Conservation (phyloP, 2,329 filamentous ascomycete genomes). For the Emericellopsis cladophorae region DNA sequence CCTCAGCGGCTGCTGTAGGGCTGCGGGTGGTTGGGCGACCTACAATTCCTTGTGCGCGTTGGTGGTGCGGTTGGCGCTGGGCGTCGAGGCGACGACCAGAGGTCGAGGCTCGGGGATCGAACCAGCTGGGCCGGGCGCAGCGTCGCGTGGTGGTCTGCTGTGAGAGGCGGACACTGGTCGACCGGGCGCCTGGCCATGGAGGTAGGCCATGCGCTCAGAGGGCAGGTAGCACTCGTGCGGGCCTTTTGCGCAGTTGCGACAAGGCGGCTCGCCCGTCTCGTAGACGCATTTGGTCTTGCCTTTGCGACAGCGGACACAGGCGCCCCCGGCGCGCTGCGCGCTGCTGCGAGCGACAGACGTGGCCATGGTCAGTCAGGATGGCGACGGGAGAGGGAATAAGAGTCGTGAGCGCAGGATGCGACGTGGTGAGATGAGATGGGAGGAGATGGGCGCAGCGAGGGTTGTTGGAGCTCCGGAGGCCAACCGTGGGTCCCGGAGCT, state of each 20-base stretch:
- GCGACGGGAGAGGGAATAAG: background rate
- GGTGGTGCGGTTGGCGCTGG: too few species aligned
- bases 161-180: conserved; percentile 30
- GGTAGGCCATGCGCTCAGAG: conserved; percentile 46
- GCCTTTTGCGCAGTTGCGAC: conserved; percentile 51
- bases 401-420: background rate
- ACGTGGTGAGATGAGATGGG: background rate
- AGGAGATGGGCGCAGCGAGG: background rate
- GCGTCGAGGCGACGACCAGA: too few species aligned
- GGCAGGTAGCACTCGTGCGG: conserved; percentile 52
- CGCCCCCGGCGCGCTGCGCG: conserved; percentile 46
- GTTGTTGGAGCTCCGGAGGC: background rate
- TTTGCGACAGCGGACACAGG: conserved; percentile 50
- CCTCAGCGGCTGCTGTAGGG: conserved; percentile 27
- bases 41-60: too few species aligned
- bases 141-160: conserved; percentile 34
- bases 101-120: too few species aligned
- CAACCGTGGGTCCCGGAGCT: conserved; percentile 1
- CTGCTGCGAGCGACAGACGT: conserved; percentile 36
- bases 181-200: conserved; percentile 45
- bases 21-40: conserved; percentile 24
- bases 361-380: conserved; percentile 19
- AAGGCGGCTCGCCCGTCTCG: conserved; percentile 48
- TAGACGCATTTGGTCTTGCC: conserved; percentile 54
- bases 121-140: conserved; percentile 26